Evolutionary conservation across 148 eudicot species (phyloP).

Genomic region (Cornus controversa): DNA sequence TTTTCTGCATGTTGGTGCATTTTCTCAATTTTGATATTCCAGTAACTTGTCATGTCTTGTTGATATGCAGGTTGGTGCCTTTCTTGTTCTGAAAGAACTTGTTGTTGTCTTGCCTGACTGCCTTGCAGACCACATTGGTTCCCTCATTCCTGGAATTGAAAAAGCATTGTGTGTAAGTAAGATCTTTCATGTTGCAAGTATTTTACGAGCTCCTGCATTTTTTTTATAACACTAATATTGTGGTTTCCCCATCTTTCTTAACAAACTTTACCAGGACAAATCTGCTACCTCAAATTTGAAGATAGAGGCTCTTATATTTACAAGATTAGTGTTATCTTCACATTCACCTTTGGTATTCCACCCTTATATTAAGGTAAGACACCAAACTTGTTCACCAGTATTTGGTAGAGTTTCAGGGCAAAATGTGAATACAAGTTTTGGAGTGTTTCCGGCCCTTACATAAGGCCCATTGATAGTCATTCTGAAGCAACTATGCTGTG

Average conservation of each 20-base stretch:
- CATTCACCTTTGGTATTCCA: constrained; percentile 92
- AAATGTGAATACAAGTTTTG: neutral
- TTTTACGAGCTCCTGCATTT: neutral
- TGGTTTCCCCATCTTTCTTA: constrained; percentile 12
- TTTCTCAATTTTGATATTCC: constrained; percentile 8
- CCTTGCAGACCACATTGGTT: constrained; percentile 91
- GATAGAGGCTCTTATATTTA: constrained; percentile 84
- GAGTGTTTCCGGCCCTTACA: neutral
- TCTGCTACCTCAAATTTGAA: constrained; percentile 91
- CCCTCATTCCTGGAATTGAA: constrained; percentile 89
- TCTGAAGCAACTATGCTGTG: neutral
- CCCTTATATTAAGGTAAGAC: constrained; percentile 72
- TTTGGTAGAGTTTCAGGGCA: neutral
- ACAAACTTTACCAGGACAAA: constrained; percentile 60
- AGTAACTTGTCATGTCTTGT: neutral
- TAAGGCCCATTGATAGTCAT: too few relatives aligned
- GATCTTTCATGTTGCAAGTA: neutral
- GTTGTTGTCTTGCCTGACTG: constrained; percentile 93
- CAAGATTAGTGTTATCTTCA: constrained; percentile 79
- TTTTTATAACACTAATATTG: constrained; percentile 1
- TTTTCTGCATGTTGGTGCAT: too few relatives aligned
- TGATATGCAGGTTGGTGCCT: constrained; percentile 81
- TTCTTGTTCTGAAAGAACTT: constrained; percentile 92
- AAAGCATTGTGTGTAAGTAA: constrained; percentile 86
- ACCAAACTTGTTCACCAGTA: neutral